Percentiles rank a stretch among this genome's conserved stretches.
Conservation (phyloP, 139 green algal species). For the Diplosphaera chodatii region DNA sequence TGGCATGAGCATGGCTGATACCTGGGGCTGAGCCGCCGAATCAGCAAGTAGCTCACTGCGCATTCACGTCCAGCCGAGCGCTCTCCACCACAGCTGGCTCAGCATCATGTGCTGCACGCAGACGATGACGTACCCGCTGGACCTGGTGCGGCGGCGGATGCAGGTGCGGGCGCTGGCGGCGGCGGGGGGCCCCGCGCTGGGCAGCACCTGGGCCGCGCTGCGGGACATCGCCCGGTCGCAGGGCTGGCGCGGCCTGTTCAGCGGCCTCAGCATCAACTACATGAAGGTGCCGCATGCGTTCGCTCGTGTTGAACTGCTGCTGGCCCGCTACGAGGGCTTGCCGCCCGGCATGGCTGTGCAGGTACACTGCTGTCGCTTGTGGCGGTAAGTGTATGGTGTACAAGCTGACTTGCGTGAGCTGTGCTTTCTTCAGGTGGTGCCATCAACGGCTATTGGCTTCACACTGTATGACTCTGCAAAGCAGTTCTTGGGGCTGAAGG, state of each 20-base stretch:
- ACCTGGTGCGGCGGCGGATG: slow-evolving; percentile 88
- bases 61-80: no score
- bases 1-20: no score
- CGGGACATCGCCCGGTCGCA: slow-evolving; percentile 27
- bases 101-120: slow-evolving; percentile 51
- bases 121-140: slow-evolving; percentile 77
- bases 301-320: no score
- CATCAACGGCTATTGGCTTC: slow-evolving; percentile 89
- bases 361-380: no score
- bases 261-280: slow-evolving; percentile 86
- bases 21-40: no score
- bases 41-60: no score
- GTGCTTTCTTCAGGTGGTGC: slow-evolving; percentile 75
- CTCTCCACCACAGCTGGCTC: no score
- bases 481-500: slow-evolving; percentile 42
- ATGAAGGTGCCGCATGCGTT: slow-evolving; percentile 50
- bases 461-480: slow-evolving; percentile 81
- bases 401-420: no score
- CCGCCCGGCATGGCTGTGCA: no score
- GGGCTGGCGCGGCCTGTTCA: slow-evolving; percentile 49
- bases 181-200: not conserved
- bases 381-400: no score
- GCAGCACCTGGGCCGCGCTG: slow-evolving; percentile 40
- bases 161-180: slow-evolving; percentile 49
- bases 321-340: no score